A percentile compares a stretch with the other conserved stretches of the same genome.
Conservation (phyloP, 495 filamentous ascomycete genomes). For the Entonaema liquescens region DNA sequence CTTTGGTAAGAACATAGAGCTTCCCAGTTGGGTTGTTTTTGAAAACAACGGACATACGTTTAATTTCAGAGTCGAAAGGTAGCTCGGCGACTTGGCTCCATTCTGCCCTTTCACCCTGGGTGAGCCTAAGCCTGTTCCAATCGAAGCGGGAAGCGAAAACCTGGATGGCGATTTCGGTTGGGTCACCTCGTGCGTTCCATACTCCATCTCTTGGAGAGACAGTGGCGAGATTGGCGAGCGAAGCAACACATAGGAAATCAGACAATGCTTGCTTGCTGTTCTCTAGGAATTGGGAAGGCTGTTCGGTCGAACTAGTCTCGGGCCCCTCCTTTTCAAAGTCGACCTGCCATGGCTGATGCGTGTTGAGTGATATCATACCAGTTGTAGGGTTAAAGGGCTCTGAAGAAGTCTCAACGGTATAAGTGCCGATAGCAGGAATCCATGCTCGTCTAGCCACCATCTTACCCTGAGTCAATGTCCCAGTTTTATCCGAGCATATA, state of each 20-base stretch:
- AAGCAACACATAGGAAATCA: slow-evolving; percentile 66
- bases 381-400: slow-evolving; percentile 65
- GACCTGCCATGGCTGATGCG: slow-evolving; percentile 45
- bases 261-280: slow-evolving; percentile 51
- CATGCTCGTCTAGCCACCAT: slow-evolving; percentile 66
- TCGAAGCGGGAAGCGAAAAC: slow-evolving; percentile 72
- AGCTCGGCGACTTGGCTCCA: slow-evolving; percentile 69
- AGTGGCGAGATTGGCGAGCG: slow-evolving; percentile 72
- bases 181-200: slow-evolving; percentile 72
- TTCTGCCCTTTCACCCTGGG: slow-evolving; percentile 57
- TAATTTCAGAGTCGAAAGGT: slow-evolving; percentile 73
- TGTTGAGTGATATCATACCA: slow-evolving; percentile 59
- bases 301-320: slow-evolving; percentile 25
- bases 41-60: slow-evolving; percentile 75
- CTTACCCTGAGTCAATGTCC: slow-evolving; percentile 74
- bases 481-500: slow-evolving; percentile 79
- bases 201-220: slow-evolving; percentile 57
- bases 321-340: background rate
- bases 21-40: slow-evolving; percentile 48
- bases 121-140: slow-evolving; percentile 63
- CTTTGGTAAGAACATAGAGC: slow-evolving; percentile 67
- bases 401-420: slow-evolving; percentile 64
- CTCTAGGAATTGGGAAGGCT: slow-evolving; percentile 44
- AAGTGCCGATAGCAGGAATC: slow-evolving; percentile 65
- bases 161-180: slow-evolving; percentile 76